Evolutionary conservation across 345 rosid species (phyloP).

Genomic region (Salix udensis): DNA sequence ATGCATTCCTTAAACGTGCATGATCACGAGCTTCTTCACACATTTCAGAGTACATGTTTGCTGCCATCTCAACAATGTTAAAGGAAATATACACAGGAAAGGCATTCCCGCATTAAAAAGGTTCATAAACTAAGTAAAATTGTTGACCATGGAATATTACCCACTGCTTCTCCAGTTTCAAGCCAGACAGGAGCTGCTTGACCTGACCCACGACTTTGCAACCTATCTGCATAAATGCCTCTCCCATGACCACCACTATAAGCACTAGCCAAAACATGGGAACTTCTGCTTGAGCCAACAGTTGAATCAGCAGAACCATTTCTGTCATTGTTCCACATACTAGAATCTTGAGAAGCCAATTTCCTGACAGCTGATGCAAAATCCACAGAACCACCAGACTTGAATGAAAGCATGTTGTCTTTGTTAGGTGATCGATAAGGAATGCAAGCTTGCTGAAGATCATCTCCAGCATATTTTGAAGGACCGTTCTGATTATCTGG

Average conservation of each 20-base stretch:
- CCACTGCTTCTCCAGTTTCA: constrained; percentile 98
- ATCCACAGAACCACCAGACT: constrained; percentile 62
- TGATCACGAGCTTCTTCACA: constrained; percentile 95
- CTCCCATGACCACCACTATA: constrained; percentile 62
- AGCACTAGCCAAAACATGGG: constrained; percentile 49
- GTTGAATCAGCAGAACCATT: constrained; percentile 67
- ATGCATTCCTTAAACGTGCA: constrained; percentile 82
- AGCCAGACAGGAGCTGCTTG: constrained; percentile 88
- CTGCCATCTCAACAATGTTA: constrained; percentile 62
- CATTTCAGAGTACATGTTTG: constrained; percentile 71
- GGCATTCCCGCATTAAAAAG: constrained; percentile 29
- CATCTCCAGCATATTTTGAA: constrained; percentile 66
- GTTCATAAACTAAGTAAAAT: constrained; percentile 25
- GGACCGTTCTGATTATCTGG: constrained; percentile 54
- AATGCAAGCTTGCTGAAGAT: constrained; percentile 55
- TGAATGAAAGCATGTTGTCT: constrained; percentile 69
- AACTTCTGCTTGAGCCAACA: constrained; percentile 80
- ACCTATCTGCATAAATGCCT: constrained; percentile 59
- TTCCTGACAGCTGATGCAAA: constrained; percentile 95
- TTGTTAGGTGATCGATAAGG: constrained; percentile 63
- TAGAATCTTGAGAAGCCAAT: constrained; percentile 74
- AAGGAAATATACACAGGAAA: constrained; percentile 38
- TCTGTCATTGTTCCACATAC: constrained; percentile 79
- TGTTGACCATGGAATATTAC: constrained; percentile 50
- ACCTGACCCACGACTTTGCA: constrained; percentile 58